Percentiles rank a stretch among this genome's conserved stretches.
phyloP scores from a whole-genome alignment of 495 filamentous ascomycete genomes.

The Neurospora sp. region DNA sequence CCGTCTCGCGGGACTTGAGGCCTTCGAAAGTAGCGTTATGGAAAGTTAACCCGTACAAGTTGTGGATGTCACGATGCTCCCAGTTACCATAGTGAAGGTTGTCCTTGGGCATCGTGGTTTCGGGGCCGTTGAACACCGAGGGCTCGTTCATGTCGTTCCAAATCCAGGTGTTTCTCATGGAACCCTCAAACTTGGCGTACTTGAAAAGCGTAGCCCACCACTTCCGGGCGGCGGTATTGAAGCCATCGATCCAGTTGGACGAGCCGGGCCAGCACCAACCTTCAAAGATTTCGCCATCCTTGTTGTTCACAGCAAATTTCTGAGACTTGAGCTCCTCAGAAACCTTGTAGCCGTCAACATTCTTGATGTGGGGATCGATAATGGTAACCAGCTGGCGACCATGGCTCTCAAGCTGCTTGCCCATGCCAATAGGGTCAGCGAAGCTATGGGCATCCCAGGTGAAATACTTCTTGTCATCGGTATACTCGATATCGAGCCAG shows the following conservation, averaged over 20 bases:
- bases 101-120: constrained; percentile 97
- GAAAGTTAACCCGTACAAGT: constrained; percentile 87
- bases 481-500: constrained; percentile 97
- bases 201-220: constrained; percentile 90
- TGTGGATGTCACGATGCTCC: constrained; percentile 96
- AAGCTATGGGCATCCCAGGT: constrained; percentile 89
- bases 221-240: constrained; percentile 72
- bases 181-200: constrained; percentile 75
- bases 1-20: constrained; percentile 67
- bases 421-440: constrained; percentile 75
- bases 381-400: constrained; percentile 88
- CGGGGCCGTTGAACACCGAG: constrained; percentile 95
- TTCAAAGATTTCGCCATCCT: constrained; percentile 80
- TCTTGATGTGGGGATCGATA: constrained; percentile 98
- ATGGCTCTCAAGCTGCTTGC: constrained; percentile 68
- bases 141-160: constrained; percentile 99
- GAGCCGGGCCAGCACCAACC: constrained; percentile 98
- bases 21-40: constrained; percentile 87
- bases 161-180: constrained; percentile 73
- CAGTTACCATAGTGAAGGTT: constrained; percentile 84
- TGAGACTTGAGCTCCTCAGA: constrained; percentile 75
- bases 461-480: constrained; percentile 93
- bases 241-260: constrained; percentile 90
- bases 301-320: constrained; percentile 73
- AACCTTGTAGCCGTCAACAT: constrained; percentile 64